Conservation (phyloP, 306 rosid genomes). For the Malus orientalis region DNA sequence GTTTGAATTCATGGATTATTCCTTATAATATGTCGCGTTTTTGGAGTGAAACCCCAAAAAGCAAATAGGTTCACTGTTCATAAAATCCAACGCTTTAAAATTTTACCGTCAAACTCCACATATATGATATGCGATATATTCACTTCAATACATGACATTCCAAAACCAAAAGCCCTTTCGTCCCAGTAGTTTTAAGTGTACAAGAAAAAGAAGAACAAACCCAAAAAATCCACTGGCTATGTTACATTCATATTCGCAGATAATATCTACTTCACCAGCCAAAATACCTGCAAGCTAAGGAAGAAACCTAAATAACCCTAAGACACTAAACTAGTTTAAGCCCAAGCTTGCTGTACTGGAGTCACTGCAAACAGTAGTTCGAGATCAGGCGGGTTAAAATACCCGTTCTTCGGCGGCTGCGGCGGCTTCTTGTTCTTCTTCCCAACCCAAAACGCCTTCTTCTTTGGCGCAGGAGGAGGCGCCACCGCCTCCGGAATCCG, state of each 20-base stretch:
- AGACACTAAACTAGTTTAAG: not conserved
- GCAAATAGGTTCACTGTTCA: too few species aligned
- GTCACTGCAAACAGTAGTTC: constrained; percentile 31
- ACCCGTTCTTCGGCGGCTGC: constrained; percentile 36
- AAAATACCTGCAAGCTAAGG: not conserved
- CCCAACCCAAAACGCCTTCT: constrained; percentile 31
- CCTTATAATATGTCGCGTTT: too few species aligned
- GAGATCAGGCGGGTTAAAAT: constrained; percentile 48
- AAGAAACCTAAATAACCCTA: not conserved
- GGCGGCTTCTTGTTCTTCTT: constrained; percentile 10
- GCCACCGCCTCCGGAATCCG: constrained; percentile 30
- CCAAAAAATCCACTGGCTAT: not conserved
- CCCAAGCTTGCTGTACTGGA: constrained; percentile 15
- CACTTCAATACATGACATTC: not conserved
- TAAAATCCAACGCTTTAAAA: too few species aligned
- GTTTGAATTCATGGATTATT: too few species aligned
- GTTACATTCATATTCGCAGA: not conserved
- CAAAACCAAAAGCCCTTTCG: not conserved
- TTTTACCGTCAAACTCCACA: not conserved
- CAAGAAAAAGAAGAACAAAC: not conserved
- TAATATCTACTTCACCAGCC: not conserved
- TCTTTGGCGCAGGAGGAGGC: constrained; percentile 62
- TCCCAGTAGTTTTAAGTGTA: not conserved
- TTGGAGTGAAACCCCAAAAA: too few species aligned
- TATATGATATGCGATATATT: not conserved